A percentile compares a stretch with the other conserved stretches of the same genome.
These are phyloP conservation scores for Canavalia gladiata DNA, from an alignment of 306 rosid genomes.

Conservation along the genomic window DNA sequence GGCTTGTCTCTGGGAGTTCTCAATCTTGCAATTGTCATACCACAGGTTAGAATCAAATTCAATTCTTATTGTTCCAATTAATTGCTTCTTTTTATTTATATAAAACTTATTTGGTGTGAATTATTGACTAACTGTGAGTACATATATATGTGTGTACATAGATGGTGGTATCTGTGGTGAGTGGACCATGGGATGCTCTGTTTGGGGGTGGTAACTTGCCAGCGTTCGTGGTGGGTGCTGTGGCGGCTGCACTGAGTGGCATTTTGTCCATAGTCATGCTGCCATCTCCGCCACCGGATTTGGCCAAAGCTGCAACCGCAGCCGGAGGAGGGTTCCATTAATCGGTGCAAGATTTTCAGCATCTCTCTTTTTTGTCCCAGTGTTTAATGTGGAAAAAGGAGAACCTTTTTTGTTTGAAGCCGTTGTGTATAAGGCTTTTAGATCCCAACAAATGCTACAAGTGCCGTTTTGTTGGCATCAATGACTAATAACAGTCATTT, in stretches of 20 bases:
- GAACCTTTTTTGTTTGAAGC: conserved; percentile 43
- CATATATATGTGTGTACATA: conserved; percentile 1
- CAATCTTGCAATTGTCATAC: conserved; percentile 78
- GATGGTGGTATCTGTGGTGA: conserved; percentile 76
- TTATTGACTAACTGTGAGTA: neutral
- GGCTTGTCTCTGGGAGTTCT: conserved; percentile 87
- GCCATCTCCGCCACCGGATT: conserved; percentile 75
- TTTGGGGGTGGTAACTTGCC: conserved; percentile 94
- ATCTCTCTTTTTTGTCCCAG: conserved; percentile 8
- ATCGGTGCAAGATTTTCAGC: conserved; percentile 21
- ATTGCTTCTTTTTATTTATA: neutral
- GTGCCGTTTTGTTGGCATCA: conserved; percentile 55
- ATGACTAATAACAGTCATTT: conserved; percentile 54
- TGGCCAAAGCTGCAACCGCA: conserved; percentile 46
- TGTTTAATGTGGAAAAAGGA: conserved; percentile 21
- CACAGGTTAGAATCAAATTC: conserved; percentile 62
- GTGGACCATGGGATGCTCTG: conserved; percentile 78
- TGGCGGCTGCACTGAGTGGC: conserved; percentile 71
- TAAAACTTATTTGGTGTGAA: neutral
- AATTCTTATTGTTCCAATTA: neutral
- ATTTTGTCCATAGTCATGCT: conserved; percentile 66
- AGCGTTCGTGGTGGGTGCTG: conserved; percentile 80
- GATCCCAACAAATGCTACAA: conserved; percentile 50
- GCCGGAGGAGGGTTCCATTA: conserved; percentile 56
- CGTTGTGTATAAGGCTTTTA: conserved; percentile 52